Base-by-base conservation (phyloP, 2,329 filamentous ascomycete genomes). In the Scedosporium minutisporum region DNA sequence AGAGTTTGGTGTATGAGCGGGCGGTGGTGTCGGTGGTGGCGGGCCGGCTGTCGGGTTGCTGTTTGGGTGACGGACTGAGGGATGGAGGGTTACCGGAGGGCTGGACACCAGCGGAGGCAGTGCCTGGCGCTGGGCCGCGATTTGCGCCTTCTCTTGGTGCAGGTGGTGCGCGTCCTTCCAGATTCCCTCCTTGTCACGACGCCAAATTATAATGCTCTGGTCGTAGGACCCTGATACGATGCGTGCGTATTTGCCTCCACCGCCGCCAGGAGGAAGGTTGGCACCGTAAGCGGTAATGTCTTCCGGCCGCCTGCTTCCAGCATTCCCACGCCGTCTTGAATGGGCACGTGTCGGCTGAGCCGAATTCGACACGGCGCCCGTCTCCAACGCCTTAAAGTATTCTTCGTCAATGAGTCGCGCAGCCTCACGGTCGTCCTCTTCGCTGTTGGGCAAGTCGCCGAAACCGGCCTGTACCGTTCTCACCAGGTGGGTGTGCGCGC, bases 161-260 rank as follows among this genome's bases (percentile, higher is more conserved):
- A 96, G 79, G 55, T 85, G 84, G 66, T 93, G 90, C 41, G 86
- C 86, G 62, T 87, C 85, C 67, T 87, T 87, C 93, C 95, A 97
- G 27, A 89, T 84, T 2, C 93, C 93, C 67, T 95, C 87, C 66
- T 86, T 84, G 66, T 96, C 89, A 65, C 91, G 87, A 67, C 90
- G 88, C 95, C 95, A 99, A 63, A 99, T 90, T 67, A 97, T 93
- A 68, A 99, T 91, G 10, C 87, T 93, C 76, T 96, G 91, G 68
- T 99, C 95, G 68, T 99, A 99, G 0, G 92, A 96, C 2, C 95
- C 95, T 6, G 93, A 97, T 3, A 99, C 91, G 64, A 99, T 99
- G n/a, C 93, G 87, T 9, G 89, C 91, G 78, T 93, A 97, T 67
- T 83, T 87, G 69, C 91, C 91, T 27, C 93, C 92, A 23, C 93